A percentile compares a stretch with the other conserved stretches of the same genome.
These are phyloP conservation scores for Drechslerella coelobrocha DNA, from an alignment of 2,329 filamentous ascomycete genomes.

Conservation along the genomic window DNA sequence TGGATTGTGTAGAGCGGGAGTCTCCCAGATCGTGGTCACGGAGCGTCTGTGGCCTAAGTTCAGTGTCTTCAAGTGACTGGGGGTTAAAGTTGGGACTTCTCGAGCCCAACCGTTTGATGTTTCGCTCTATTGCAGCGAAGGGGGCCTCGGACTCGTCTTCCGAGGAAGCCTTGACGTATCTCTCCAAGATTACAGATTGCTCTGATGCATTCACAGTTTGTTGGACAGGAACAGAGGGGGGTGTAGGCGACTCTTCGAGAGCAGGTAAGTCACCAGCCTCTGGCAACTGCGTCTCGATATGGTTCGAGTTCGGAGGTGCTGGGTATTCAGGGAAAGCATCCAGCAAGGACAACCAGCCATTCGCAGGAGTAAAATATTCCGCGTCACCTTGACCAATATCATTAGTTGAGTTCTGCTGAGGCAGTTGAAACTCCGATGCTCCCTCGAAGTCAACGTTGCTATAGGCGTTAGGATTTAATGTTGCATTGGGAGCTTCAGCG, in stretches of 20 bases:
- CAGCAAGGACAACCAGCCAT: constrained; percentile 34
- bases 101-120: constrained; percentile 16
- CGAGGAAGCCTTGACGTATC: constrained; percentile 41
- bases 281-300: constrained; percentile 13
- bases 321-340: constrained; percentile 25
- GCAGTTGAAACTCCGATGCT: not conserved
- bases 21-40: constrained; percentile 25
- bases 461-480: not conserved
- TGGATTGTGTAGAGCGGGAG: constrained; percentile 17
- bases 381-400: constrained; percentile 24
- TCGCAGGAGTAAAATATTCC: constrained; percentile 28
- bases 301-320: constrained; percentile 11
- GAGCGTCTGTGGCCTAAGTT: not conserved
- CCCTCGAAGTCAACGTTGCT: not conserved
- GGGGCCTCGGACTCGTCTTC: constrained; percentile 46
- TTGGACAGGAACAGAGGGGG: constrained; percentile 9
- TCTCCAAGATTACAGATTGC: constrained; percentile 35
- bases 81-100: constrained; percentile 9
- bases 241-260: constrained; percentile 24
- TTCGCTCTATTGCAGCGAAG: constrained; percentile 38
- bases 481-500: not conserved
- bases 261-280: constrained; percentile 14
- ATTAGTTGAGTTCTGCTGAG: constrained; percentile 7
- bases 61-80: not conserved
- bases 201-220: constrained; percentile 15